phyloP scores from a whole-genome alignment of 2,329 filamentous ascomycete genomes.

The Escovopsis sp. region DNA sequence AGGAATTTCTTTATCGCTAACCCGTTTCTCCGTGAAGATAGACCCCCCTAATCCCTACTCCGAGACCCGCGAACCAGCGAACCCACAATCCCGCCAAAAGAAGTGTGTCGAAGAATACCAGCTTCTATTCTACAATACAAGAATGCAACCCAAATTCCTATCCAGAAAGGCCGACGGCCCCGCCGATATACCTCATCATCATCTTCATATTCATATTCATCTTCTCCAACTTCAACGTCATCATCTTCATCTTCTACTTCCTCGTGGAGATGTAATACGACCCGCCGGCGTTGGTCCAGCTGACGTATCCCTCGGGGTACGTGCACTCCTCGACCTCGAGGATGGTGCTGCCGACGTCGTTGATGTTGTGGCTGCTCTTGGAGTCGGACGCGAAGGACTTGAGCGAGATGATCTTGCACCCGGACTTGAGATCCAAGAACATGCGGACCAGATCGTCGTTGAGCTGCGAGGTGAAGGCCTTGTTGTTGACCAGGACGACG shows the following conservation, averaged over 20 bases:
- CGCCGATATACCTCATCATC: too few relatives aligned
- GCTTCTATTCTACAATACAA: conserved; percentile 5
- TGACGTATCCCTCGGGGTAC: conserved; percentile 61
- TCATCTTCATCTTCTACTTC: conserved; percentile 29
- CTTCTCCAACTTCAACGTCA: too few relatives aligned
- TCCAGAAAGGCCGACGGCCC: background rate
- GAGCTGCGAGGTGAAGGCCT: conserved; percentile 78
- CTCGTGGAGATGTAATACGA: conserved; percentile 81
- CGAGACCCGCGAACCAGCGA: too few relatives aligned
- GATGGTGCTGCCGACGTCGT: conserved; percentile 67
- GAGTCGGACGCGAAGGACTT: conserved; percentile 79
- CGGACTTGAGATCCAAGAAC: conserved; percentile 85
- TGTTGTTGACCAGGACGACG: conserved; percentile 96
- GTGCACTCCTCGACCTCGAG: conserved; percentile 55
- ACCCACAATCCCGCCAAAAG: too few relatives aligned
- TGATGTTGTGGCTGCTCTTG: conserved; percentile 61
- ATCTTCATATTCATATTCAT: too few relatives aligned
- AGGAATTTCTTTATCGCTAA: conserved; percentile 3
- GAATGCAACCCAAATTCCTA: background rate
- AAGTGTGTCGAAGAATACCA: background rate
- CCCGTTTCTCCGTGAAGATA: conserved; percentile 1
- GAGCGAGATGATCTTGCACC: conserved; percentile 78
- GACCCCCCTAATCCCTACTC: background rate
- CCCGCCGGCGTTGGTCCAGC: conserved; percentile 77
- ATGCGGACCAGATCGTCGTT: conserved; percentile 77